Base-by-base conservation (phyloP, 1,139 yeast species). In the Citeromyces siamensis region DNA sequence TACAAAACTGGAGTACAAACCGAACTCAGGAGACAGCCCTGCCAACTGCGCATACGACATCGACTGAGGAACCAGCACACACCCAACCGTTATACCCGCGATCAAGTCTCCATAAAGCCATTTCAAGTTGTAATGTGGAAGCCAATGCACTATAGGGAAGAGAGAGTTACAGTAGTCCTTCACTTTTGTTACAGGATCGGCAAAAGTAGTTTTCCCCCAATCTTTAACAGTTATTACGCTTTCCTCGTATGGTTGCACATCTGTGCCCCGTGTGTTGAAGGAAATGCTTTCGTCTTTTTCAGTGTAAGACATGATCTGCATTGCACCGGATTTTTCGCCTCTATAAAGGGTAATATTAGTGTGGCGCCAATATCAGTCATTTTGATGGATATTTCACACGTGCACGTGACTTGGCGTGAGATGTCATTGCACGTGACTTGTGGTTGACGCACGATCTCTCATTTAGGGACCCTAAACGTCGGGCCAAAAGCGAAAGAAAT, bases 11-110 rank as follows among this genome's bases (percentile, higher is more conserved):
- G 95, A 83, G 59, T 88, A 88, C 37, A 88, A 68, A 37, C 97
- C 97, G 48, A 76, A 86, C 56, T 86, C 80, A 5, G 95, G 75
- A 5, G 75, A 68, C 42, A 88, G 68, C 3, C 84, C 75, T 3
- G 97, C 97, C 43, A 88, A 64, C 51, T 73, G 77, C 7, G 96
- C 96, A 53, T 88, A 88, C 0, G 95, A 85, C 96, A 88, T 86
- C 6, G 93, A 78, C 58, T 88, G 97, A 3, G 97, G 96, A 21
- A 88, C 95, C 47, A 86, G 68, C 14, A 88, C 96, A 44, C 83
- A 77, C 34, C 96, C 96, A 10, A 86, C 95, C 3, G 96, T 83
- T 41, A 88, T 68, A 53, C 96, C 96, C 2, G 97, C 95, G 42
- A 86, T 76, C 43, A 86, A 58, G 57, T 88, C 97, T 35, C 88